Evolutionary conservation across 768 basidiomycete species (phyloP).

Genomic region (Hydnomerulius pinastri): DNA sequence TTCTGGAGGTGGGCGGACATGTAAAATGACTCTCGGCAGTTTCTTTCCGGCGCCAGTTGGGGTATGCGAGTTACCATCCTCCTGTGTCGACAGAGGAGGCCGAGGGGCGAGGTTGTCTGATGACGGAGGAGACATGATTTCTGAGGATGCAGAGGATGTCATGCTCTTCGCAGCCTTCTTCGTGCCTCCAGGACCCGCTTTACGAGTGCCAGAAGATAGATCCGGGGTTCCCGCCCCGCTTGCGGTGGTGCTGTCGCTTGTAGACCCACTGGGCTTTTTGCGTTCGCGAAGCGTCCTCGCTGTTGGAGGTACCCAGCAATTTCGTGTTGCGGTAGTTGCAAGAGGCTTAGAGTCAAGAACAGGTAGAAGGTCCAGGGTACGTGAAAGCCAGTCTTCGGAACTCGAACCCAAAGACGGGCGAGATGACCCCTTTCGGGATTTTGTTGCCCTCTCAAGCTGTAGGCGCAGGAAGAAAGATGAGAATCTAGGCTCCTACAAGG

Average conservation of each 20-base stretch:
- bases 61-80: neutral
- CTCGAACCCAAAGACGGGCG: conserved; percentile 31
- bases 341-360: conserved; percentile 14
- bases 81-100: neutral
- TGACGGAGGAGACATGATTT: neutral
- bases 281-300: conserved; percentile 54
- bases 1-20: conserved; percentile 47
- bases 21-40: conserved; percentile 55
- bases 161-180: conserved; percentile 5
- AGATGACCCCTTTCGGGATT: conserved; percentile 54
- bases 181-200: conserved; percentile 9
- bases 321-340: neutral
- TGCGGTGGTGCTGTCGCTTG: conserved; percentile 6
- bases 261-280: conserved; percentile 30
- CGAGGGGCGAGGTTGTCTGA: neutral
- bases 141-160: neutral
- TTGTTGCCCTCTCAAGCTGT: conserved; percentile 67
- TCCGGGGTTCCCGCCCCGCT: conserved; percentile 10
- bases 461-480: neutral
- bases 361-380: conserved; percentile 38
- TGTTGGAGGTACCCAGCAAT: conserved; percentile 31
- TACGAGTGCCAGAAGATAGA: conserved; percentile 16
- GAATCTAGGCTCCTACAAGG: neutral
- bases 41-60: conserved; percentile 38
- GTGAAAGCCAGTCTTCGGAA: conserved; percentile 59